Evolutionary conservation across 2,329 filamentous ascomycete species (phyloP).

Genomic region (Monosporascus sp.): DNA sequence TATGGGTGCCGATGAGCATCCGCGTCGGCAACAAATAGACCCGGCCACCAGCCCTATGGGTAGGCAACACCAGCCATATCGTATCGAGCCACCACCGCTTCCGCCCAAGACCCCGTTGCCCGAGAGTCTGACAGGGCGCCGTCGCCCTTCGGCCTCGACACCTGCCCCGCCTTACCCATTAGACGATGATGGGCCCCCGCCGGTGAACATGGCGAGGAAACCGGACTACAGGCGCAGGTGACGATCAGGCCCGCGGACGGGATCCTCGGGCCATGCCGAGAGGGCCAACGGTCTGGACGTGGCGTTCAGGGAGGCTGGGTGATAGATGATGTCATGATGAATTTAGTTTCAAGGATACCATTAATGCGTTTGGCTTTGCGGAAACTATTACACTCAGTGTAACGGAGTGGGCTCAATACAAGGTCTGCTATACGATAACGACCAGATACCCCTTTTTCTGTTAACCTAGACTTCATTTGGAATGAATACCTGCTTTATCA

Average conservation of each 20-base stretch:
- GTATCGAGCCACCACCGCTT: conserved; percentile 61
- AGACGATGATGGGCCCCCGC: conserved; percentile 72
- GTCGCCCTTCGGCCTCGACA: conserved; percentile 23
- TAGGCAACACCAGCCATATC: conserved; percentile 29
- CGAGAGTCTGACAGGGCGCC: conserved; percentile 36
- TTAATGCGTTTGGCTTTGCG: conserved; percentile 1
- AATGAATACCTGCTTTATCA: neutral
- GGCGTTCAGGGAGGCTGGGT: neutral
- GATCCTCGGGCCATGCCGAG: neutral
- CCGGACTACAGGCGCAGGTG: conserved; percentile 61
- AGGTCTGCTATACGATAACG: neutral
- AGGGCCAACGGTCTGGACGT: neutral
- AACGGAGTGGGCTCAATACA: too few relatives aligned
- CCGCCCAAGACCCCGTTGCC: conserved; percentile 73
- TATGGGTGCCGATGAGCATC: conserved; percentile 52
- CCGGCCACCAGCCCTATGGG: conserved; percentile 16
- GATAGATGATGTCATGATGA: neutral
- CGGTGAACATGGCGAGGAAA: conserved; percentile 83
- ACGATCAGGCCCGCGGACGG: conserved; percentile 6
- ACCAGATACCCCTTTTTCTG: neutral
- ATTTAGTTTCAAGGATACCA: conserved; percentile 4
- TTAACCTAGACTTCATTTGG: neutral
- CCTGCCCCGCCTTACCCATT: conserved; percentile 69
- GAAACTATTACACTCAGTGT: too few relatives aligned
- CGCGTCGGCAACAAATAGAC: conserved; percentile 32